Conservation (phyloP, 2,329 filamentous ascomycete species). For the Fusarium fracticaudum region DNA sequence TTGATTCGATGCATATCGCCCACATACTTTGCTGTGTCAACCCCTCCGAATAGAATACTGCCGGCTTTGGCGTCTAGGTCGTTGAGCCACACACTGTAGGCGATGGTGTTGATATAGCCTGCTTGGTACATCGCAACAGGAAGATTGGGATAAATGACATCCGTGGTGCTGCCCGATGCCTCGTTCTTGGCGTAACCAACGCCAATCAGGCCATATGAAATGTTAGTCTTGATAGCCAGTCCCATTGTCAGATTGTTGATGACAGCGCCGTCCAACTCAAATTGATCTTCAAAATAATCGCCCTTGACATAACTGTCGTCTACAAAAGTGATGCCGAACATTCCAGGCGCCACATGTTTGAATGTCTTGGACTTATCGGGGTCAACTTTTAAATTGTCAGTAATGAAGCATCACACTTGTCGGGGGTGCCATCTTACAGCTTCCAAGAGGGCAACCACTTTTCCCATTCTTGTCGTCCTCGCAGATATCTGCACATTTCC, state of each 20-base stretch:
- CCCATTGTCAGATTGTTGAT: constrained; percentile 69
- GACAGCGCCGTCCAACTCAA: constrained; percentile 62
- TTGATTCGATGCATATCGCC: constrained; percentile 71
- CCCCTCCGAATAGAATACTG: constrained; percentile 81
- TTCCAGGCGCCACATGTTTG: constrained; percentile 50
- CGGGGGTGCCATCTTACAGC: constrained; percentile 52
- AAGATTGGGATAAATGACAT: constrained; percentile 63
- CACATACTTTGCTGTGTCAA: constrained; percentile 78
- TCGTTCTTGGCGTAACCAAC: constrained; percentile 68
- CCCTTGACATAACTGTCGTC: constrained; percentile 66
- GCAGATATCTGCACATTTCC: constrained; percentile 53
- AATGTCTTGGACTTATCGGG: constrained; percentile 58
- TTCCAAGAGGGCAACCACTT: constrained; percentile 55
- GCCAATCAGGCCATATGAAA: constrained; percentile 67
- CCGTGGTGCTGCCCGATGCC: constrained; percentile 48
- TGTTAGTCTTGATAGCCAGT: constrained; percentile 62
- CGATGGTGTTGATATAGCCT: constrained; percentile 70
- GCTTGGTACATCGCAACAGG: constrained; percentile 71
- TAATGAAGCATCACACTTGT: neutral
- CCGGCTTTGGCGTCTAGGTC: constrained; percentile 70
- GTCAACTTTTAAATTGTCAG: constrained; percentile 55
- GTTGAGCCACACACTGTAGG: constrained; percentile 77
- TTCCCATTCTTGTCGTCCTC: constrained; percentile 23
- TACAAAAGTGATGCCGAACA: constrained; percentile 70
- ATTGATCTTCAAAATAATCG: constrained; percentile 67